Evolutionary conservation across 768 basidiomycete genomes (phyloP), one percentile per base, ranked within the genome.

Genomic region (Termitomyces sp.): DNA sequence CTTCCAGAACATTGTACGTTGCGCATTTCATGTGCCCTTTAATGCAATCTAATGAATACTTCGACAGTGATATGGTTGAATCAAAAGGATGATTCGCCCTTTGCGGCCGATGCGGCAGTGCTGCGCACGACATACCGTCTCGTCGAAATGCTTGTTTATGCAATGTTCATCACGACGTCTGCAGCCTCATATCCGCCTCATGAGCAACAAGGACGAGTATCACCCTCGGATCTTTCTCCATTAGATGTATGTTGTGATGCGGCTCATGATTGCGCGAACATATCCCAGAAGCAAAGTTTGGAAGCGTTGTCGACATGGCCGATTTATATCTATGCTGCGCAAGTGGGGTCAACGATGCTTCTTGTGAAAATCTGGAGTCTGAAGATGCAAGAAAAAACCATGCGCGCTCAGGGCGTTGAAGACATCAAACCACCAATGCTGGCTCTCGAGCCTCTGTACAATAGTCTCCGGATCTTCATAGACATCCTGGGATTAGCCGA

Each of bases 1-100:
- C 73, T 92, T 18, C 92, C 91, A 12, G 76, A 82, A 41, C 85
- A 89, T 65, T 66, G 88, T 89, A 63, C 57, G 86, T 73, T 44
- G 45, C 33, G 5, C 31, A 30, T 31, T 36, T 15, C 13, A 51
- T n/a, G 27, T n/a, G 16, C 39, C 46, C 16, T 30, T 31, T 3
- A n/a, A 20, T 5, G 31, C 33, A 48, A 54, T 41, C 30, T 61
- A 18, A 52, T 24, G 36, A 39, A 45, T 8, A 48, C 53, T 39
- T 9, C 4, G 20, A 5, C n/a, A 88, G 86, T 88, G 49, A 73
- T 67, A 61, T 87, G 89, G 89, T 79, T 83, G 55, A 76, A 81
- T 22, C 71, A 79, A 34, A 78, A 79, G 20, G 69, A 77, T 52
- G 73, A 85, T 64, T 67, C 74, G 1, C 60, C 73, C 1, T 80